Percentiles rank a stretch among this genome's conserved stretches.
Evolutionary conservation across 2,329 filamentous ascomycete species (phyloP).

Genomic region (Cladosporium sp.): DNA sequence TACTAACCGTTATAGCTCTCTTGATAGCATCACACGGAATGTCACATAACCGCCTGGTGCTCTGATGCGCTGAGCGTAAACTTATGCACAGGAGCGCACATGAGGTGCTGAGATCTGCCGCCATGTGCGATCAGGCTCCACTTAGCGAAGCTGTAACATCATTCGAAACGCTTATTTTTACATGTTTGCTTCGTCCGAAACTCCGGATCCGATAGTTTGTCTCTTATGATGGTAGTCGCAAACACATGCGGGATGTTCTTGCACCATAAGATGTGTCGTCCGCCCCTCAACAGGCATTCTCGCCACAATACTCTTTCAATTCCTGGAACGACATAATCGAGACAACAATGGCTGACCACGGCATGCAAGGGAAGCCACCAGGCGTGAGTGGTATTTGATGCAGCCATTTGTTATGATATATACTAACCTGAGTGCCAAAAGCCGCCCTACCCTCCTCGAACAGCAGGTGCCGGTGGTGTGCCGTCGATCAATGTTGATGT

Average conservation of each 20-base stretch:
- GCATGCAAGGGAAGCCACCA: constrained; percentile 10
- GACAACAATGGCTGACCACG: background rate
- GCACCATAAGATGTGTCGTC: background rate
- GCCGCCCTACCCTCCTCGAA: constrained; percentile 32
- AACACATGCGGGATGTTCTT: background rate
- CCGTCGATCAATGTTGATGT: constrained; percentile 41
- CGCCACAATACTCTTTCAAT: background rate
- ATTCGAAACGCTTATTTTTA: constrained; percentile 7
- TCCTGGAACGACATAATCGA: background rate
- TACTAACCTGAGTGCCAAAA: constrained; percentile 17
- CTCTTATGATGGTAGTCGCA: background rate
- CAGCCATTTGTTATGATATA: too few species aligned
- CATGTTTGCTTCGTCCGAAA: constrained; percentile 7
- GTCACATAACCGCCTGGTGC: too few species aligned
- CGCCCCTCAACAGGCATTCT: background rate
- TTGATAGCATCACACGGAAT: background rate
- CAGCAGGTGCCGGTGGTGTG: constrained; percentile 39
- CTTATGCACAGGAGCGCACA: background rate
- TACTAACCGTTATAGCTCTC: background rate
- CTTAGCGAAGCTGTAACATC: background rate
- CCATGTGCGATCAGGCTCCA: background rate
- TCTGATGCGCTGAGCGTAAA: background rate
- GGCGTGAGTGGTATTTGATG: constrained; percentile 18
- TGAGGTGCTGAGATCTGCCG: background rate
- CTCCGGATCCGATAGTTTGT: background rate